A percentile compares a stretch with the other conserved stretches of the same genome.
Conservation (phyloP, 257 asterid genomes). For the Plantago elongata region DNA sequence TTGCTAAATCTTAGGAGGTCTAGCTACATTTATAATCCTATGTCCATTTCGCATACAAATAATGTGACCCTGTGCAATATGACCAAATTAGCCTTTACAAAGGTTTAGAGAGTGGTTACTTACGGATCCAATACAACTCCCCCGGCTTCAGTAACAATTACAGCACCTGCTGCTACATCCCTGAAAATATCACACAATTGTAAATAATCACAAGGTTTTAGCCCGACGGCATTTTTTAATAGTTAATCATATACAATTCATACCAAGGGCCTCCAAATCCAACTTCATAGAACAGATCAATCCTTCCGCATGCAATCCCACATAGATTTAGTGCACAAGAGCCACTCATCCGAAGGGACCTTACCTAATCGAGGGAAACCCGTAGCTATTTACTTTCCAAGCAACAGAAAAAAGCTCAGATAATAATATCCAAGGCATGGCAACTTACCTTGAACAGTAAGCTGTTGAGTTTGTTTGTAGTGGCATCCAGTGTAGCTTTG, state of each 20-base stretch:
- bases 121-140: conserved; percentile 81
- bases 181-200: conserved; percentile 24
- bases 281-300: conserved; percentile 68
- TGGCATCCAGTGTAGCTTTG: conserved; percentile 55
- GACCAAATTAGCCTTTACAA: not conserved
- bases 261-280: conserved; percentile 93
- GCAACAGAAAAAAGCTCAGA: too few relatives aligned
- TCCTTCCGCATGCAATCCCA: conserved; percentile 83
- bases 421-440: conserved; percentile 1
- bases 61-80: too few relatives aligned
- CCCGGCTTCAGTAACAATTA: conserved; percentile 78
- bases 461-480: conserved; percentile 60
- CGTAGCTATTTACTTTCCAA: too few relatives aligned
- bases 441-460: conserved; percentile 66
- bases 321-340: conserved; percentile 88
- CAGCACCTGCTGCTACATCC: conserved; percentile 93
- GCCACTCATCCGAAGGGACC: conserved; percentile 84
- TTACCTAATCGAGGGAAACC: conserved; percentile 45
- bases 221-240: not conserved
- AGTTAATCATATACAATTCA: not conserved
- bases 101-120: conserved; percentile 26
- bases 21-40: too few relatives aligned
- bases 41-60: too few relatives aligned
- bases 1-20: too few relatives aligned
- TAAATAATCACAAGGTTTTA: conserved; percentile 9